These are phyloP conservation scores for Talaromyces sp. DNA, from an alignment of 2,329 filamentous ascomycete species.

Conservation along the genomic window DNA sequence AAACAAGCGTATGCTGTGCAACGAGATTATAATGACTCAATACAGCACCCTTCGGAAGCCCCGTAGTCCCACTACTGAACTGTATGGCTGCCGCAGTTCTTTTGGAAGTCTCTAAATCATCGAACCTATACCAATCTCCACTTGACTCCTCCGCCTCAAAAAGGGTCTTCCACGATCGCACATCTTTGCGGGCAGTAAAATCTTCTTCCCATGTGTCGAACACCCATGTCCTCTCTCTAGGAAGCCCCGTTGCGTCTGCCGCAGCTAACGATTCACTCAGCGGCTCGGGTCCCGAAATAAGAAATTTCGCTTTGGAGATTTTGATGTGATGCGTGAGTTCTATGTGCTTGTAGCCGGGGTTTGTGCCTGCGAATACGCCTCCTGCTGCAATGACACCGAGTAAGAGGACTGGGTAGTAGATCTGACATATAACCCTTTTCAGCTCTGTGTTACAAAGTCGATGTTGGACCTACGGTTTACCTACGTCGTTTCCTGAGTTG, in stretches of 20 bases:
- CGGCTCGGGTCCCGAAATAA: slow-evolving; percentile 50
- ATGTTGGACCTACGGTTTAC: not conserved
- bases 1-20: not conserved
- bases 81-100: not conserved
- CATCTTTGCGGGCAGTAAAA: not conserved
- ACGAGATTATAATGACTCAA: not conserved
- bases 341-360: slow-evolving; percentile 47
- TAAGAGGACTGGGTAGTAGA: slow-evolving; percentile 51
- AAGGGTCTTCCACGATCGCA: not conserved
- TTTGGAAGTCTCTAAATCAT: not conserved
- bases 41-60: not conserved
- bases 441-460: not conserved
- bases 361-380: slow-evolving; percentile 51
- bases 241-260: slow-evolving; percentile 4
- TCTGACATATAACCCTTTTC: slow-evolving; percentile 30
- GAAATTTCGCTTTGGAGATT: slow-evolving; percentile 45
- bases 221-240: not conserved
- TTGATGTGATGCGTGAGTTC: slow-evolving; percentile 53
- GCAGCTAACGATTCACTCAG: slow-evolving; percentile 42
- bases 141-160: not conserved
- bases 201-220: not conserved
- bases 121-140: not conserved
- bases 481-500: slow-evolving; percentile 1
- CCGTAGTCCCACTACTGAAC: not conserved
- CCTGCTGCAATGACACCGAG: slow-evolving; percentile 51